phyloP scores from a whole-genome alignment of 2,329 filamentous ascomycete genomes.

The Apiospora aurea region DNA sequence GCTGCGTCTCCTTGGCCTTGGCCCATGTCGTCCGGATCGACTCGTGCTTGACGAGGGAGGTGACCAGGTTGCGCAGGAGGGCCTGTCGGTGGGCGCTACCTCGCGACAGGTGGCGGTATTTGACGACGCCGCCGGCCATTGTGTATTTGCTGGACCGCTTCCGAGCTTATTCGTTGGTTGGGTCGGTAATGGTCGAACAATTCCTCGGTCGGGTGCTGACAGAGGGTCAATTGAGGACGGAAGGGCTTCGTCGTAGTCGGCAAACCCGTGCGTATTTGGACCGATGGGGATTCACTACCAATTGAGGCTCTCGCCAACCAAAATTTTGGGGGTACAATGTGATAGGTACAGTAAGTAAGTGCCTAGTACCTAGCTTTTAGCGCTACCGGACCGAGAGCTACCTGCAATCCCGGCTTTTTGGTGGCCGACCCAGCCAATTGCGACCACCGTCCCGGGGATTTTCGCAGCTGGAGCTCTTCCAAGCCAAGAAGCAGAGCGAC shows the following conservation, averaged over 20 bases:
- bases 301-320: slow-evolving; percentile 20
- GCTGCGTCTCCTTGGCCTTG: slow-evolving; percentile 97
- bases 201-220: not conserved
- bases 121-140: slow-evolving; percentile 88
- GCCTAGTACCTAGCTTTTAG: not conserved
- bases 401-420: not conserved
- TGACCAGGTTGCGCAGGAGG: slow-evolving; percentile 93
- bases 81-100: slow-evolving; percentile 88
- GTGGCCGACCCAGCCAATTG: slow-evolving; percentile 13
- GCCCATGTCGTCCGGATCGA: slow-evolving; percentile 93
- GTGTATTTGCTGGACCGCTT: slow-evolving; percentile 5
- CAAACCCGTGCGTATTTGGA: not conserved
- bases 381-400: slow-evolving; percentile 13
- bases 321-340: slow-evolving; percentile 5
- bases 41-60: slow-evolving; percentile 91
- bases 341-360: not conserved
- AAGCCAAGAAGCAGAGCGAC: slow-evolving; percentile 1
- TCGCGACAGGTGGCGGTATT: slow-evolving; percentile 89
- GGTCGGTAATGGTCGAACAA: not conserved
- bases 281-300: not conserved
- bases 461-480: slow-evolving; percentile 12
- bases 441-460: slow-evolving; percentile 17
- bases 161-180: not conserved
- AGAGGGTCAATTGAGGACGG: not conserved
- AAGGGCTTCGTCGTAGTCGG: not conserved